Conservation (phyloP, 2,329 filamentous ascomycete species). For the Phaeosphaeria sp. region DNA sequence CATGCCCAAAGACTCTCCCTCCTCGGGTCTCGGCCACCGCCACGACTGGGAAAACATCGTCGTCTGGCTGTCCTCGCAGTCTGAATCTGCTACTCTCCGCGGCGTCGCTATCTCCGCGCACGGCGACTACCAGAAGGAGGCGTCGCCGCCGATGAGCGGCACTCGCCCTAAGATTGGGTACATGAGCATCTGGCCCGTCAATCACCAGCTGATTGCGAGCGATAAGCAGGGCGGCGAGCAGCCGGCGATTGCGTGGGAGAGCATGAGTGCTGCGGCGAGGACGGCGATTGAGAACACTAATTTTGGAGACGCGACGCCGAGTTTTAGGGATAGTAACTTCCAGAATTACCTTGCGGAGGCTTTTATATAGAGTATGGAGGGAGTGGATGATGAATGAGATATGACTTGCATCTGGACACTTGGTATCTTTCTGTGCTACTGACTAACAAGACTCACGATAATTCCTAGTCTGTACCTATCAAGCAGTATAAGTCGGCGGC, state of each 20-base stretch:
- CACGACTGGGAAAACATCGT: slow-evolving; percentile 65
- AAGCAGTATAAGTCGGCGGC: slow-evolving; percentile 7
- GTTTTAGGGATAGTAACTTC: slow-evolving; percentile 58
- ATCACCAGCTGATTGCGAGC: slow-evolving; percentile 56
- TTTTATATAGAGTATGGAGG: slow-evolving; percentile 13
- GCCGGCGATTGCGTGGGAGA: slow-evolving; percentile 58
- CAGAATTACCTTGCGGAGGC: slow-evolving; percentile 51
- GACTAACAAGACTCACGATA: background rate
- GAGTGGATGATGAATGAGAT: background rate
- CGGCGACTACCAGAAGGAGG: slow-evolving; percentile 54
- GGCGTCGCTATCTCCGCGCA: slow-evolving; percentile 62
- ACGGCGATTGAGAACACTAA: slow-evolving; percentile 54
- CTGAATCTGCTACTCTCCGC: slow-evolving; percentile 51
- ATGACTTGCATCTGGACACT: background rate
- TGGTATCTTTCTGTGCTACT: background rate
- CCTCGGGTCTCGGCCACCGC: slow-evolving; percentile 56
- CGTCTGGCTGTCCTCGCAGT: slow-evolving; percentile 57
- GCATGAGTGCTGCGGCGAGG: slow-evolving; percentile 53
- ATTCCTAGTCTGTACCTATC: no score
- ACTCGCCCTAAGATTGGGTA: slow-evolving; percentile 58
- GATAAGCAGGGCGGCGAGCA: slow-evolving; percentile 51
- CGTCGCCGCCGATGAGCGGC: slow-evolving; percentile 44
- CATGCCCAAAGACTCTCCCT: slow-evolving; percentile 58
- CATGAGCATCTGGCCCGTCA: slow-evolving; percentile 56
- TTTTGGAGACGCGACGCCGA: slow-evolving; percentile 56